Evolutionary conservation across 306 rosid species (phyloP).

Genomic region (Casuarina cunninghamiana): DNA sequence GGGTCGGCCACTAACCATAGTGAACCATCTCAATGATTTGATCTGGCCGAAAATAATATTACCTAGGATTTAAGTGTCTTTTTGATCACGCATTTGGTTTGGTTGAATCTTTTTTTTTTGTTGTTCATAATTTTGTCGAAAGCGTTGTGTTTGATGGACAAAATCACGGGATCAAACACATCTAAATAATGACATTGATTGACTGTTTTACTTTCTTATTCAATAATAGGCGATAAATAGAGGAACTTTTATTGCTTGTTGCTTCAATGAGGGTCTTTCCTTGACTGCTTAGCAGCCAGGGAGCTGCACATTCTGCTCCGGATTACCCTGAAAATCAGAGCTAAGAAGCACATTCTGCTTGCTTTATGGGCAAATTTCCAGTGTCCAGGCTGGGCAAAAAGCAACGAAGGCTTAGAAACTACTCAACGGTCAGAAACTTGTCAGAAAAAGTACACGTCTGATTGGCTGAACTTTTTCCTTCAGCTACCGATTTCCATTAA

Average conservation of each 20-base stretch:
- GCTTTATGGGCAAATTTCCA: neutral
- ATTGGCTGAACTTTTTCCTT: neutral
- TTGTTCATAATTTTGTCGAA: too few relatives aligned
- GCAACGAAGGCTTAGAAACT: neutral
- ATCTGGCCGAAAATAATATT: too few relatives aligned
- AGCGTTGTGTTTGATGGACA: too few relatives aligned
- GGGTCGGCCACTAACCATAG: neutral
- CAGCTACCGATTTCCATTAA: neutral
- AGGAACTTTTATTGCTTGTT: neutral
- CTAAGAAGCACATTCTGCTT: neutral
- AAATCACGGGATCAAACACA: too few relatives aligned
- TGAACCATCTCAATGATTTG: neutral
- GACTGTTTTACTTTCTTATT: too few relatives aligned
- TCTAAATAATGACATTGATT: too few relatives aligned
- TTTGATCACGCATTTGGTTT: too few relatives aligned
- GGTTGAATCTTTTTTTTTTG: too few relatives aligned
- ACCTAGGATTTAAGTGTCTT: too few relatives aligned
- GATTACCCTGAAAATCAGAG: neutral
- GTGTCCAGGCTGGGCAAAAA: neutral
- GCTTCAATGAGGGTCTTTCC: neutral
- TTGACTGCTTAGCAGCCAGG: neutral
- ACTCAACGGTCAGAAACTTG: neutral
- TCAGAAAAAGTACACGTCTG: neutral
- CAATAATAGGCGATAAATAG: too few relatives aligned
- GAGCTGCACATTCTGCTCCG: neutral